Evolutionary conservation across 371 early-diverging fungal species (phyloP), one percentile per base, ranked within the genome.

Genomic region (Apophysomyces variabilis): DNA sequence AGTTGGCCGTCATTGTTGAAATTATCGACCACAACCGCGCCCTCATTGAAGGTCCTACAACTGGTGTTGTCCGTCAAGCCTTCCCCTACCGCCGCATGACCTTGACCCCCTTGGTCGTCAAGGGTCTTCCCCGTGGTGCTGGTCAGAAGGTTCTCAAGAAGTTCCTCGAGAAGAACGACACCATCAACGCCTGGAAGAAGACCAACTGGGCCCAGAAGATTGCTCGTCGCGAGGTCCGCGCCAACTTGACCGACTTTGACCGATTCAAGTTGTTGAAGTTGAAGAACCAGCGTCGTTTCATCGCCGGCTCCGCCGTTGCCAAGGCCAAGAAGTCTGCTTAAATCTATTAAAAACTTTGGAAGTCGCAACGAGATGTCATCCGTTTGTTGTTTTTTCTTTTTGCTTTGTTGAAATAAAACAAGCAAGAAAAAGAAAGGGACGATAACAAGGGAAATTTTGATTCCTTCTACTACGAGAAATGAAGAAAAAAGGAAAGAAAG

Each of bases 21-120:
- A 96, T 99, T 84, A 88, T 99, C 73, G 99, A 99, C 87, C 97
- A 99, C 91, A 92, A 92, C 88, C 91, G 98, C 69, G 98, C 95
- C 75, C 87, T 99, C 72, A 83, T 99, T 76, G 97, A 97, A 81
- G 98, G 98, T 65, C 99, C 99, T 62, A 96, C 94, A 87, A 95
- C 95, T 63, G 94, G 91, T 75, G 96, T 98, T 69, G 43, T 84
- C 71, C 97, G 98, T 78, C 93, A 94, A 79, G 88, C 88, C 67
- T 78, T 92, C 74, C 66, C 93, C 69, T 96, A 89, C 94, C 90
- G 92, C 77, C 93, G 94, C 77, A 69, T 94, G 77, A 87, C 88
- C 70, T 88, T 99, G 78, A 98, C 98, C 73, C 89, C 87, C 80
- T 73, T 96, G 66, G 91, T 90, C 64, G 73, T 98, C 78, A 83